phyloP scores from a whole-genome alignment of 371 early-diverging fungal species.

The Entomophthora muscae region DNA sequence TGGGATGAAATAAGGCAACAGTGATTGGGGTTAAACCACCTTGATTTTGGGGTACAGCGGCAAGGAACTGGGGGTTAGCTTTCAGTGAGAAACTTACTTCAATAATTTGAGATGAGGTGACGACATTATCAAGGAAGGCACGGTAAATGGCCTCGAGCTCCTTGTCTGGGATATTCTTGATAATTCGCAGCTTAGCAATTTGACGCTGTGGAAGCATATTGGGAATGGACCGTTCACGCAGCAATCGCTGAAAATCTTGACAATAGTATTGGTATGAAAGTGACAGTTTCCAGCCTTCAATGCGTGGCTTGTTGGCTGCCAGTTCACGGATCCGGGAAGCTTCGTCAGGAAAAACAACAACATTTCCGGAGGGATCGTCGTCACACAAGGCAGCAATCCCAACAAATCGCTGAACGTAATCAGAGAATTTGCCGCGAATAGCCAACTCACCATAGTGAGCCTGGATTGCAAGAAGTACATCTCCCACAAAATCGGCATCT shows the following conservation, averaged over 20 bases:
- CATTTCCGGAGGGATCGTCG: conserved; percentile 34
- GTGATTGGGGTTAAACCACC: conserved; percentile 71
- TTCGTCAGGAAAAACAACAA: conserved; percentile 54
- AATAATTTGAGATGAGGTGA: conserved; percentile 55
- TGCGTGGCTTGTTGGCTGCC: conserved; percentile 40
- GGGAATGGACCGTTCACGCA: conserved; percentile 31
- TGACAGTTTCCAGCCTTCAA: conserved; percentile 71
- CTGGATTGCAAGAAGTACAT: conserved; percentile 53
- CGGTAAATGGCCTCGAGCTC: conserved; percentile 46
- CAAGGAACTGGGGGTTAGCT: conserved; percentile 32
- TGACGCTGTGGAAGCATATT: conserved; percentile 49
- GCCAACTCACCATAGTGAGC: conserved; percentile 71
- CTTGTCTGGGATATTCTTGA: conserved; percentile 31
- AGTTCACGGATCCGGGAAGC: conserved; percentile 38
- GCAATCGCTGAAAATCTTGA: conserved; percentile 33
- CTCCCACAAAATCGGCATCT: conserved; percentile 45
- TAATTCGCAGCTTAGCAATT: conserved; percentile 36
- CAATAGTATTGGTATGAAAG: conserved; percentile 45
- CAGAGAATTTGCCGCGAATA: conserved; percentile 72
- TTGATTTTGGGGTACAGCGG: conserved; percentile 57
- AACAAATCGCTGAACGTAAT: conserved; percentile 67
- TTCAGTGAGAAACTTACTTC: conserved; percentile 29
- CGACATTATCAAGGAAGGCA: conserved; percentile 35
- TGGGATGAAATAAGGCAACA: conserved; percentile 61
- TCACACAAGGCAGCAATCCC: conserved; percentile 64